Conservation (phyloP, 176 grass and related monocot genomes). For the Areca catechu region DNA sequence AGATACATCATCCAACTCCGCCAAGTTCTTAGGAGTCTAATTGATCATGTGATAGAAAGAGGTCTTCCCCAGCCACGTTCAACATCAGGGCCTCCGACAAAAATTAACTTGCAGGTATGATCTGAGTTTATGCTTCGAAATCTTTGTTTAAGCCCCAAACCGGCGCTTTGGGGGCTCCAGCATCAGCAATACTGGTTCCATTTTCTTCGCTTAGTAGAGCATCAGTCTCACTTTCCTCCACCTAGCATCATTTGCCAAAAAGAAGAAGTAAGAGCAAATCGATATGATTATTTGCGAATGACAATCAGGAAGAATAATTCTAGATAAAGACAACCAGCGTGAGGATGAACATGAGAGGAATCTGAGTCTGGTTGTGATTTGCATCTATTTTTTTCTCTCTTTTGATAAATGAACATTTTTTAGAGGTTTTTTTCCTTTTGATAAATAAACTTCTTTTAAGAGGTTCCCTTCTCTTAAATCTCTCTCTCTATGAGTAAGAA, state of each 20-base stretch:
- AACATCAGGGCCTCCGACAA: not conserved
- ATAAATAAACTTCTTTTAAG: no score
- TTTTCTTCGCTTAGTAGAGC: not conserved
- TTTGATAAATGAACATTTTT: no score
- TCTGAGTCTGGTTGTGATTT: no score
- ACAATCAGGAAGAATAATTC: no score
- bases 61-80: not conserved
- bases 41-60: not conserved
- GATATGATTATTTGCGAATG: no score
- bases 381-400: no score
- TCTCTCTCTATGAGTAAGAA: no score
- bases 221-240: conserved; percentile 1
- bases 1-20: not conserved
- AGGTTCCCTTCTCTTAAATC: no score
- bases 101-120: not conserved
- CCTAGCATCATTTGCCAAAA: conserved; percentile 3
- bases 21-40: conserved; percentile 1
- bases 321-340: no score
- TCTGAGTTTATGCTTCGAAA: conserved; percentile 2
- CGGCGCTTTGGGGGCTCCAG: not conserved
- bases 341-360: no score
- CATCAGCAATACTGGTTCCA: not conserved
- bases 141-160: not conserved
- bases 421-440: no score
- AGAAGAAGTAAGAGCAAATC: no score